Evolutionary conservation across 345 rosid species (phyloP), one percentile per base, ranked within the genome.

Genomic region (Anacardium occidentale): DNA sequence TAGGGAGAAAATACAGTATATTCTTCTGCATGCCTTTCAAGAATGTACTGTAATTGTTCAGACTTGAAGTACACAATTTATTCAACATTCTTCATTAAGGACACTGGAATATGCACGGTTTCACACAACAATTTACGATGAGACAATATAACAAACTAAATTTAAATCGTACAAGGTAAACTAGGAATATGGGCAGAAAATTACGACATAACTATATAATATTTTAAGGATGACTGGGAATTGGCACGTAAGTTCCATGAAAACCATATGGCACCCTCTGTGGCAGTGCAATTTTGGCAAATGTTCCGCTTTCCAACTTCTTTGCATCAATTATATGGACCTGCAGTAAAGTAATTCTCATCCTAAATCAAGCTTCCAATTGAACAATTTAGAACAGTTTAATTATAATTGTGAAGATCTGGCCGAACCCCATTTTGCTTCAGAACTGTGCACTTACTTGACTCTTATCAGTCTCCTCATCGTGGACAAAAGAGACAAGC

Each of bases 401-500:
- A 3, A 32, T 44, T 24, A 21, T 5, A 17, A 18, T 29, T 15
- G 4, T 2, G 29, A 14, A 29, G 45, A 42, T 4, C 40, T 15
- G 25, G 45, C 62, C 20, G 67, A 51, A 29, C 3, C 21, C 20
- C 5, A 11, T 10, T 24, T 14, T 67, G 69, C 55, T 14, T 14
- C n/a, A 37, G 51, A 67, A 0, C 53, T 21, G 10, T 32, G 8
- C 32, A 73, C 80, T 72, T 44, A 80, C 90, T 74, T 83, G 78
- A 47, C 83, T 79, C 2, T 71, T 21, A 56, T 81, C 25, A 5
- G 77, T 76, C 7, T 71, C 76, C 77, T 89, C 91, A 56, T 82
- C 66, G 66, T 82, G 89, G 20, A 82, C 84, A 75, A 77, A 89
- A 42, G 85, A 76, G 67, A 85, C 62, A 54, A 85, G 61, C 87